Base-by-base conservation (phyloP, 2,329 filamentous ascomycete genomes). In the Cytospora chrysosperma region DNA sequence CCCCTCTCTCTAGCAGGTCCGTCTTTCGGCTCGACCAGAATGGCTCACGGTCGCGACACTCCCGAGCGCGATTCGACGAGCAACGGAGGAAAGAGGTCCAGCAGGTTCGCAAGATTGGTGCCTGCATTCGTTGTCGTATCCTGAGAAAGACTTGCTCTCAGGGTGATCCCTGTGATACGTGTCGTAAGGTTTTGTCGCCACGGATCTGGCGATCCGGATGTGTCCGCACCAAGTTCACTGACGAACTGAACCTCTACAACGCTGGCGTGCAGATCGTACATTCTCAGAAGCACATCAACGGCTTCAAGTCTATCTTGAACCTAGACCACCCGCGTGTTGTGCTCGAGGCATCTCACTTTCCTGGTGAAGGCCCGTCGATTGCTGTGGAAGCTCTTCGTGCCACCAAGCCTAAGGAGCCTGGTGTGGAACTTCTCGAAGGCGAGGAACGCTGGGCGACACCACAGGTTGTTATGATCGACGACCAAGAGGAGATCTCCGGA, bases 81-180 rank as follows among this genome's bases (percentile, higher is more conserved):
- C 76, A 76, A 1, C 79, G 87, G n/a, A 79, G 87, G 26, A 87
- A 85, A 70, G 84, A 89, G 69, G 86, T 89, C 2, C 85, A 88
- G 67, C 84, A 86, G 66, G 84, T 89, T 26, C 82, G 87, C 27
- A 86, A 86, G 68, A 81, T 86, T 40, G 87, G 87, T 7, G 86
- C 87, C 15, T 89, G 87, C 68, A 87, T 88, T 59, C 79, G 87
- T 52, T 89, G 87, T 69, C 81, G 86, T 43, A 88, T 89, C 66
- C 74, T 89, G 40, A 81, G 86, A 63, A 89, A 89, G 75, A 87
- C 85, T 1, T 89, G 87, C 69, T 86, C 85, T n/a, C 82, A 81
- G 64, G 86, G 85, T 34, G 83, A 80, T 8, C 86, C 86, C 0
- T 89, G 87, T 68, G 81, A 84, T 59, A 85, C 86, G 1, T 89